Base-by-base conservation (phyloP, 352 stramenopile species). In the Globisporangium canariense region DNA sequence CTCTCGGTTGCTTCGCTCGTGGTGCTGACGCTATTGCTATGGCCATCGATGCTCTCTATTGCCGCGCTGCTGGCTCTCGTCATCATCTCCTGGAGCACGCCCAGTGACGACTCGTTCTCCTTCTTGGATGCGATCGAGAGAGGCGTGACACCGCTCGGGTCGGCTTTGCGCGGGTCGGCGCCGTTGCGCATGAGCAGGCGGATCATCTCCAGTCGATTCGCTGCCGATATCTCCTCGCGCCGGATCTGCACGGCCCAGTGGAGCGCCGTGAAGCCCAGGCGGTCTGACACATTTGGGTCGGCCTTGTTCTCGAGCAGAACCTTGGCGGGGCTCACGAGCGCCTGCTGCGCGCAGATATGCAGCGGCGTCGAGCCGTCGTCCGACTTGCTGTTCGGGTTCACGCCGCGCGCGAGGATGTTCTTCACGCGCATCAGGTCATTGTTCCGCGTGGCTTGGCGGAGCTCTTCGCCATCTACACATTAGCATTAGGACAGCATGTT, bases 191-290 rank as follows among this genome's bases (percentile, higher is more conserved):
- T 60, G 28, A 94, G 57, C 62, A 91, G 65, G 8, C 81, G 76
- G 55, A 93, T 88, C 14, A 88, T 88, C 25, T 83, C 79, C n/a
- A 94, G 70, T 0, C 83, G 81, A 64, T 80, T 91, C 32, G 71
- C 54, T 3, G 75, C 41, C 16, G 79, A 91, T 14, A 81, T 61
- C 72, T 93, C 86, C 68, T 94, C 84, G 53, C 86, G 79, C 50
- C 84, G 81, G 66, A 93, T 76, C 60, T 93, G 84, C 4, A 94
- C 86, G 10, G 86, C 83, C 84, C 86, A 94, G 60, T 94, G 83
- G 41, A 93, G 59, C 9, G 86, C 84, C 11, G 84, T 89, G 49
- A 93, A 91, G 3, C 84, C 84, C 40, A 93, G 65, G 4, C 77
- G 68, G 66, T 92, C 83, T 4, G 52, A 51, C 16, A 80, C 58